Percentiles rank a stretch among this genome's conserved stretches.
Evolutionary conservation across 108 stramenopile genomes (phyloP).

Genomic region (Asterionellopsis glacialis): DNA sequence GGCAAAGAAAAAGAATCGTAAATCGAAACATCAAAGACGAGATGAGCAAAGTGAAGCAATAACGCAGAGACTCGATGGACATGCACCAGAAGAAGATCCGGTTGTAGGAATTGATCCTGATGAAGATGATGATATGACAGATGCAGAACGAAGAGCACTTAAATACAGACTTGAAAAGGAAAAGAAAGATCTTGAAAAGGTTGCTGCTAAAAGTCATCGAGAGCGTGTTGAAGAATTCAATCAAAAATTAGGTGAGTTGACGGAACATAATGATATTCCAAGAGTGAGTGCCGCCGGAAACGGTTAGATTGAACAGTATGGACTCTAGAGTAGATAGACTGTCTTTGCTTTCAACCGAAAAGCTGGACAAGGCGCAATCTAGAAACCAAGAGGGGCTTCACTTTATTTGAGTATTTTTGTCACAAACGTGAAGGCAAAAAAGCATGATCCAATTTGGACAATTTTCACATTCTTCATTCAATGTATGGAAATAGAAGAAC

Average conservation of each 20-base stretch:
- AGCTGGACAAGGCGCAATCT: neutral
- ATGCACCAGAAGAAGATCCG: neutral
- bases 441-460: too few relatives aligned
- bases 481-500: too few relatives aligned
- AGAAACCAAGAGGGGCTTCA: neutral
- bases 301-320: constrained; percentile 35
- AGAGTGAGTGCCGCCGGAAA: constrained; percentile 76
- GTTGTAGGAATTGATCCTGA: constrained; percentile 15
- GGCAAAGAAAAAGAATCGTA: constrained; percentile 16
- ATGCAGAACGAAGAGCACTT: constrained; percentile 53
- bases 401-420: too few relatives aligned
- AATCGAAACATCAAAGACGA: constrained; percentile 20
- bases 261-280: constrained; percentile 86
- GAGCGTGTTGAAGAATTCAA: constrained; percentile 78
- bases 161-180: constrained; percentile 52
- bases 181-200: constrained; percentile 51
- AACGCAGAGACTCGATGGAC: neutral
- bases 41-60: constrained; percentile 8
- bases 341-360: too few relatives aligned
- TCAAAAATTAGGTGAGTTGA: constrained; percentile 63
- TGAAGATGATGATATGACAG: constrained; percentile 67
- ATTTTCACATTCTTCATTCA: too few relatives aligned
- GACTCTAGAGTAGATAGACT: too few relatives aligned
- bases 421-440: too few relatives aligned
- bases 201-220: constrained; percentile 49